Evolutionary conservation across 2,329 filamentous ascomycete species (phyloP).

Genomic region (Byssothecium circinans): DNA sequence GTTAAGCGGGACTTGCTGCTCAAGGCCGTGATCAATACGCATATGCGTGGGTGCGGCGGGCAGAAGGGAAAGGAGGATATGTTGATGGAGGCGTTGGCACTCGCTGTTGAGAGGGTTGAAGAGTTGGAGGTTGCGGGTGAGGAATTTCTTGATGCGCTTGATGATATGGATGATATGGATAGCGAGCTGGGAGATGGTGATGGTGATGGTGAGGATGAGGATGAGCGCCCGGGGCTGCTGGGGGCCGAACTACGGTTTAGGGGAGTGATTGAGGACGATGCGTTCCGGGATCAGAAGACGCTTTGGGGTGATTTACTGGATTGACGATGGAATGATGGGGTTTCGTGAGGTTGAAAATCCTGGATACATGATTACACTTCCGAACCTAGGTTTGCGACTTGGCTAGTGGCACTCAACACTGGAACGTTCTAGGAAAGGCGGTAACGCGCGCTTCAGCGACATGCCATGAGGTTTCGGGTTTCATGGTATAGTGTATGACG

Average conservation of each 20-base stretch:
- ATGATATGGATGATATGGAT: no score
- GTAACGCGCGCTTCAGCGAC: no score
- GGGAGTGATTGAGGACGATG: conserved; percentile 18
- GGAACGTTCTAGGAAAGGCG: no score
- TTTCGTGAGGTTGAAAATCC: no score
- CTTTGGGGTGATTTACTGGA: conserved; percentile 12
- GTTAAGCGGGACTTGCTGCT: conserved; percentile 18
- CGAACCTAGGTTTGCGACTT: no score
- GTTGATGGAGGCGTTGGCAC: conserved; percentile 16
- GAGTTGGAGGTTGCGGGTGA: conserved; percentile 18
- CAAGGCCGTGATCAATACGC: conserved; percentile 12
- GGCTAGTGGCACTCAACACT: no score
- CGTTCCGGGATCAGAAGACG: conserved; percentile 14
- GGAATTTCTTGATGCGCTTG: conserved; percentile 14
- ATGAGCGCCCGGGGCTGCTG: conserved; percentile 4
- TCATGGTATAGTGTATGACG: no score
- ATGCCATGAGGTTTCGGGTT: no score
- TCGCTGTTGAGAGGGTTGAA: conserved; percentile 15
- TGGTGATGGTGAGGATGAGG: conserved; percentile 4
- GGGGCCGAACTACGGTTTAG: conserved; percentile 13
- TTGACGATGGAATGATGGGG: no score
- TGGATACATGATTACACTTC: no score
- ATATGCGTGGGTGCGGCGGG: not conserved
- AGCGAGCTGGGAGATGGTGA: no score
- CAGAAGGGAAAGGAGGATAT: conserved; percentile 2